Base-by-base conservation (phyloP, 176 grass and related monocot genomes). In the Thinopyrum elongatum region DNA sequence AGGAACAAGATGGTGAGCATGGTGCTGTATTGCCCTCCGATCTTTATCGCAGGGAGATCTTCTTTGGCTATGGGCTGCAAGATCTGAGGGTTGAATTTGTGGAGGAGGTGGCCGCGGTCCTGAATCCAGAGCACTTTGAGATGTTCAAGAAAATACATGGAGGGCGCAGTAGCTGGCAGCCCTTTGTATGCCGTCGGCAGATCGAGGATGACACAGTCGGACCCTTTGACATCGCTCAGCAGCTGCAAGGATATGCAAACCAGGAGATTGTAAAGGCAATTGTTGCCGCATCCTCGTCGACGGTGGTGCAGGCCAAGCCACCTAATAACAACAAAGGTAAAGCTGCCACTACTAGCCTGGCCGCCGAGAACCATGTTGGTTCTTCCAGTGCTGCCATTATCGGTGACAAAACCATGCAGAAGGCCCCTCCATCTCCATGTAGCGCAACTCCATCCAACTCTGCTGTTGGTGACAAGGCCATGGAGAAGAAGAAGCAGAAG, bases 31-130 rank as follows among this genome's bases (percentile, higher is more conserved):
- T 92, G 62, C 79, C 86, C 72, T 44, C 79, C 31, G 80, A 84
- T 65, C 34, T 73, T 83, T 77, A 85, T 39, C 64, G 83, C 19
- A 89, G 80, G 29, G 86, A 95, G 80, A 87, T 95, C 78, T 90
- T 92, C 83, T 92, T 89, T 76, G 82, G 90, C 62, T 57, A 84
- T 22, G 88, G 42, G 53, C 70, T 92, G 76, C 93, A 92, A 86
- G 90, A 92, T 65, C 71, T 95, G 61, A 79, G 75, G 17, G 88
- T 90, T 60, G 83, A 95, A 44, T 92, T 88, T 70, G 90, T 95
- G 49, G 83, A 89, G 31, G 93, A 83, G 46, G 49, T 89, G 74
- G 86, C 83, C 46, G 51, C 82, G 2, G 88, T 95, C 72, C 76
- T 90, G 38, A 92, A 84, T 80, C 64, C 83, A 55, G 55, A 90